Base-by-base conservation (phyloP, 140 eudicot species). In the Flaveria floridana region DNA sequence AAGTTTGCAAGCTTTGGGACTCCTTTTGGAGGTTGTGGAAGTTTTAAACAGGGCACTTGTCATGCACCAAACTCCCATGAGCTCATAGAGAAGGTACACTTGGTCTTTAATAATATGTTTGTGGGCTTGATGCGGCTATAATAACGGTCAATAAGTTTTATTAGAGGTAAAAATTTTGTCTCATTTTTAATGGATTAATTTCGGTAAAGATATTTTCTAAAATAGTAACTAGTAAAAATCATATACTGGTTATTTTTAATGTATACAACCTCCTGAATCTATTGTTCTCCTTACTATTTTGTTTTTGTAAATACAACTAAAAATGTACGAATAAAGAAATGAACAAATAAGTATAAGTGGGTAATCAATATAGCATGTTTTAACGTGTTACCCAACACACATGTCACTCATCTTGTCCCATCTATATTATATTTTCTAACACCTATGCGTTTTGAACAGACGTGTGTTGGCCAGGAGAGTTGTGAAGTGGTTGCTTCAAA, bases 1-100 rank as follows among this genome's bases (percentile, higher is more conserved):
- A 84, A 83, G 56, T 91, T 91, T 78, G 97, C 97, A 53, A 91
- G 97, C 71, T 91, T 83, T 25, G 97, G 97, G 55, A 88, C 89
- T 59, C 96, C 96, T 42, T 77, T 53, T 8, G 97, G 97, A 72
- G 77, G 75, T 73, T 91, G 97, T 84, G 96, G 93, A 65, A 85
- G 80, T 70, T 89, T 88, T 61, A 78, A 57, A 61, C 72, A 80
- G 50, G 97, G 97, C 58, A 65, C 72, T 48, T 91, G 97, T 64
- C 96, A 91, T 71, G 90, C 97, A 13, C 84, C 84, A 6, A 76
- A 83, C 72, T 86, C 96, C n/a, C 83, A 59, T 55, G 82, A 74
- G 72, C 73, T 85, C 73, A 41, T 91, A 72, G 84, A 88, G 67
- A 89, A 89, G 97, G 97, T 82, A 59, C 19, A 47, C n/a, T 34